phyloP scores from a whole-genome alignment of 2,329 filamentous ascomycete species.

The Orbilia oligospora region DNA sequence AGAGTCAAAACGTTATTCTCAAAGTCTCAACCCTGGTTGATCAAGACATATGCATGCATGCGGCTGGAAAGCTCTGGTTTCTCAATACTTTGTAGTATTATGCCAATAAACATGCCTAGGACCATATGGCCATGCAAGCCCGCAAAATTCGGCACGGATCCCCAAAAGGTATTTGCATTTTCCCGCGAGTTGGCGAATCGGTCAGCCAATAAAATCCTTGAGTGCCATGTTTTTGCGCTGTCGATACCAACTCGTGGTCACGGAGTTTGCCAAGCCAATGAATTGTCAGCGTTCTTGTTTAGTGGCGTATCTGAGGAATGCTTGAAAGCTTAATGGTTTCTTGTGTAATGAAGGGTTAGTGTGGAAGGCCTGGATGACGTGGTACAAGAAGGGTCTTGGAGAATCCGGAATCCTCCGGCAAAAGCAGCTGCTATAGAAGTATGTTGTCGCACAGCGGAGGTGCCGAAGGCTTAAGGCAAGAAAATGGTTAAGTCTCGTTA shows the following conservation, averaged over 20 bases:
- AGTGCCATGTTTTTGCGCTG: no score
- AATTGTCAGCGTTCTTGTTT: not conserved
- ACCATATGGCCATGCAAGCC: not conserved
- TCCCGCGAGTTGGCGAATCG: no score
- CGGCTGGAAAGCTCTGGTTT: constrained; percentile 25
- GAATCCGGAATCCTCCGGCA: not conserved
- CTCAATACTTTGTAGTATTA: not conserved
- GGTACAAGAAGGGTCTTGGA: constrained; percentile 22
- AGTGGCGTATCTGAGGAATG: not conserved
- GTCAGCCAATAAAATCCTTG: constrained; percentile 7
- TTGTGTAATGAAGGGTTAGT: constrained; percentile 33
- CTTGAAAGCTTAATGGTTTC: not conserved
- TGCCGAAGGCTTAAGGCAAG: not conserved
- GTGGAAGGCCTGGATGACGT: constrained; percentile 5
- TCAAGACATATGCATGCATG: constrained; percentile 6
- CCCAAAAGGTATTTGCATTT: constrained; percentile 24
- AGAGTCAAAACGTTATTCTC: not conserved
- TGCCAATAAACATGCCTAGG: not conserved
- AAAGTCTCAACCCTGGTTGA: not conserved
- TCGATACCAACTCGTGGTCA: not conserved
- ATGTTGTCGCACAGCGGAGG: constrained; percentile 54
- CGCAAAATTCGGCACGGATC: not conserved
- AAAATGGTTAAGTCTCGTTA: not conserved
- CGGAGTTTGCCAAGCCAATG: constrained; percentile 4
- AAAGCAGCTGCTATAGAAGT: constrained; percentile 50